Evolutionary conservation across 73 alveolate genomes (phyloP).

Genomic region (Breviolum minutum): DNA sequence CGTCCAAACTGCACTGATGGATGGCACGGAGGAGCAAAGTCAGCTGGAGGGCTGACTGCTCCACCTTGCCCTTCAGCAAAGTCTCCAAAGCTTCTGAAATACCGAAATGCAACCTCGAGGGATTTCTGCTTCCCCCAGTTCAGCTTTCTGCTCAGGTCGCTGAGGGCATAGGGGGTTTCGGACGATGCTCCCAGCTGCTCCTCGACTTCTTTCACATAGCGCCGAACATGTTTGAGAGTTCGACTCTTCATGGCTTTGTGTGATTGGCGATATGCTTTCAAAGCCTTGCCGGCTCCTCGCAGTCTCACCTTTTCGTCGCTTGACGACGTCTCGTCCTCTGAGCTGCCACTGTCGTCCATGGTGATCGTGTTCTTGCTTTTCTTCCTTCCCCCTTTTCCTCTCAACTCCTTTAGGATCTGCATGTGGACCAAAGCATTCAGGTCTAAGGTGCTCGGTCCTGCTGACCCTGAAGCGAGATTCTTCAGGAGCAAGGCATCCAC

Average conservation of each 20-base stretch:
- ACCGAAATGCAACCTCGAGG: background rate
- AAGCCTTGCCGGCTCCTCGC: background rate
- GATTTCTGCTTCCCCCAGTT: background rate
- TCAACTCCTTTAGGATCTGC: background rate
- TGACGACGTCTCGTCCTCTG: background rate
- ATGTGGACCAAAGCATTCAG: background rate
- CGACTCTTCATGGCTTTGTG: background rate
- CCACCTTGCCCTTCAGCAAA: background rate
- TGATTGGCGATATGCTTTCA: background rate
- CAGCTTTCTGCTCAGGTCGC: background rate
- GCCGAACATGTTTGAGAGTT: background rate
- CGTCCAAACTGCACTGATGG: background rate
- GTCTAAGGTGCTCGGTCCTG: too few relatives aligned
- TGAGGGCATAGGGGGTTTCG: background rate
- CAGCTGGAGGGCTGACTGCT: constrained; percentile 9
- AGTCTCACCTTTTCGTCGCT: background rate
- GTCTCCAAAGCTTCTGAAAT: background rate
- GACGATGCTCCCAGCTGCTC: background rate
- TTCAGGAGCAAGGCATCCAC: background rate
- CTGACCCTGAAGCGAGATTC: too few relatives aligned
- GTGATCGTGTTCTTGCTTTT: too few relatives aligned
- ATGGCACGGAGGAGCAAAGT: background rate
- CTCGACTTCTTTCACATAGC: background rate
- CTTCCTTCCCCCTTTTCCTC: background rate
- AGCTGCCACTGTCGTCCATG: background rate